Base-by-base conservation (phyloP, 371 early-diverging fungal species). In the Synchytrium microbalum region DNA sequence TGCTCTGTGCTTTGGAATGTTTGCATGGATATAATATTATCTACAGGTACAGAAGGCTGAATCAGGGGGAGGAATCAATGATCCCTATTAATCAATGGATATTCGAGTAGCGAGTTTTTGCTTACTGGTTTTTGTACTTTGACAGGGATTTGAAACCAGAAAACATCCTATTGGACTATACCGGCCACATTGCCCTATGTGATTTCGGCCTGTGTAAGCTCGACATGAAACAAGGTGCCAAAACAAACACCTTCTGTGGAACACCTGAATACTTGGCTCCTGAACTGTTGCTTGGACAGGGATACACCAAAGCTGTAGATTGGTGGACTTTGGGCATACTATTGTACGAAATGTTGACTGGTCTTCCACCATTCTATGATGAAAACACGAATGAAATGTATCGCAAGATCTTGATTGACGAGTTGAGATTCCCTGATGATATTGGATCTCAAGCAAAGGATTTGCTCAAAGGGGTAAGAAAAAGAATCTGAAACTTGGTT, bases 161-260 rank as follows among this genome's bases (percentile, higher is more conserved):
- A 71, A 97, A 97, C 75, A 95, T 99, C 61, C 78, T 97, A 63
- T 74, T 97, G n/a, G 92, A 92, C 75, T 89, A 87, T 73, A 88
- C 86, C 28, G 99, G 99, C 25, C 97, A 97, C 76, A 95, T 99
- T 72, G 94, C 94, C 3, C 83, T 99, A 32, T 91, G 92, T 74
- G 99, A 98, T 82, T 97, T 97, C 80, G 98, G 99, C 0, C 84
- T 99, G 66, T 96, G 96, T 83, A 96, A 96, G 76, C 90, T 91
- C 82, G 74, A 84, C 76, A 75, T 77, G 72, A 75, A 74, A 31
- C 78, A 82, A 55, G 80, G 82, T 54, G 77, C 77, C 59, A 83
- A 79, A 64, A 92, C 95, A 23, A 89, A 86, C 70, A 95, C 95
- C 0, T 88, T 93, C 58, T 93, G 95, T 76, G 95, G 95, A 2